A percentile compares a stretch with the other conserved stretches of the same genome.
Conservation (phyloP, 371 early-diverging fungal species). For the Rhizomucor pusillus region DNA sequence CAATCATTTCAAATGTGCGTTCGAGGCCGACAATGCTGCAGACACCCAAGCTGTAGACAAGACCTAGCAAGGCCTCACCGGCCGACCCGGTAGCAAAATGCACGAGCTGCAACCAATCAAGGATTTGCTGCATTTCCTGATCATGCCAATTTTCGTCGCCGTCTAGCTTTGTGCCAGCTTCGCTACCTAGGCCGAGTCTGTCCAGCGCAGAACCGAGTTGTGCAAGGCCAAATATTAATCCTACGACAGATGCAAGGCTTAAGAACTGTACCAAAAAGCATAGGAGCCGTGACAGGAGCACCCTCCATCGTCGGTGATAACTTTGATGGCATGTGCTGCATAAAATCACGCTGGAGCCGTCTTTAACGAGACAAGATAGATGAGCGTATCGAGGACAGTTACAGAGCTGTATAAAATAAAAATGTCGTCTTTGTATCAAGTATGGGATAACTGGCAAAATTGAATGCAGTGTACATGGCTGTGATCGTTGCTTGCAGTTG, state of each 20-base stretch:
- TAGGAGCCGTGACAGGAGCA: conserved; percentile 11
- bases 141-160: conserved; percentile 50
- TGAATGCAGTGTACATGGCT: not conserved
- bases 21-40: conserved; percentile 32
- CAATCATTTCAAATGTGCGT: conserved; percentile 28
- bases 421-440: conserved; percentile 14
- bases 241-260: conserved; percentile 30
- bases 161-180: conserved; percentile 36
- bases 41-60: conserved; percentile 37
- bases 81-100: conserved; percentile 39
- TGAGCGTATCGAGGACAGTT: conserved; percentile 24
- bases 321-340: conserved; percentile 25
- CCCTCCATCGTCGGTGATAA: conserved; percentile 17
- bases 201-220: conserved; percentile 31
- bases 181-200: conserved; percentile 32
- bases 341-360: conserved; percentile 1
- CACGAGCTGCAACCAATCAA: conserved; percentile 36
- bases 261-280: conserved; percentile 19
- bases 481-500: not conserved
- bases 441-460: conserved; percentile 8
- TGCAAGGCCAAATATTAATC: conserved; percentile 32
- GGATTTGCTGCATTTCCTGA: conserved; percentile 34
- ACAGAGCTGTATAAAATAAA: conserved; percentile 9
- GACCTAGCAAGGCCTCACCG: conserved; percentile 36
- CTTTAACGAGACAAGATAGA: conserved; percentile 17